A percentile compares a stretch with the other conserved stretches of the same genome.
Conservation (phyloP, 2,329 filamentous ascomycete species). For the Monosporascus cannonballus region DNA sequence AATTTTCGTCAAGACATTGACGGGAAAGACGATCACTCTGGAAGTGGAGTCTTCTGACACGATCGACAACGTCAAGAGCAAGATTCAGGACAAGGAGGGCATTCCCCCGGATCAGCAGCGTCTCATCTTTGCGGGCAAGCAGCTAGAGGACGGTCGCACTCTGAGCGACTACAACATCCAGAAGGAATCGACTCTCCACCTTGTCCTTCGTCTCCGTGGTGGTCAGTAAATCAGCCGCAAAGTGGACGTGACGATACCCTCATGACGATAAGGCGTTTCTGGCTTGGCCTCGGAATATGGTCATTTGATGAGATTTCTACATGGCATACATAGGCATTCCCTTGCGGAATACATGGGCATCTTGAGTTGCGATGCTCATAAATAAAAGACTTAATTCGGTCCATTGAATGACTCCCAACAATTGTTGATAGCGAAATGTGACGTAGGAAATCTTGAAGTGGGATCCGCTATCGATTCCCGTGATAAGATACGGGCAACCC, state of each 20-base stretch:
- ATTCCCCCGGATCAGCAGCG: conserved; percentile 67
- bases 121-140: conserved; percentile 66
- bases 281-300: conserved; percentile 11
- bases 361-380: conserved; percentile 4
- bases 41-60: conserved; percentile 42
- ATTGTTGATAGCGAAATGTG: neutral
- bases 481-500: neutral
- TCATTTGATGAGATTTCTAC: conserved; percentile 1
- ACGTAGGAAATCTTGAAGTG: neutral
- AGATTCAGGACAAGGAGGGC: conserved; percentile 69
- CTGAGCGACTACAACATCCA: conserved; percentile 89
- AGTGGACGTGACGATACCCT: conserved; percentile 16
- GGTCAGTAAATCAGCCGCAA: conserved; percentile 38
- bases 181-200: conserved; percentile 66
- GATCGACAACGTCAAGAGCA: conserved; percentile 65
- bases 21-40: conserved; percentile 63
- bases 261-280: conserved; percentile 22
- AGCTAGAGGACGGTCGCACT: conserved; percentile 69
- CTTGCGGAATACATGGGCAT: conserved; percentile 6
- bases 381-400: conserved; percentile 1
- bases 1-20: conserved; percentile 66
- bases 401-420: neutral
- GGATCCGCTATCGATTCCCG: neutral
- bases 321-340: conserved; percentile 11
- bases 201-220: conserved; percentile 66